A percentile compares a stretch with the other conserved stretches of the same genome.
These are phyloP conservation scores for Malus orientalis DNA, from an alignment of 306 rosid genomes.

Conservation along the genomic window DNA sequence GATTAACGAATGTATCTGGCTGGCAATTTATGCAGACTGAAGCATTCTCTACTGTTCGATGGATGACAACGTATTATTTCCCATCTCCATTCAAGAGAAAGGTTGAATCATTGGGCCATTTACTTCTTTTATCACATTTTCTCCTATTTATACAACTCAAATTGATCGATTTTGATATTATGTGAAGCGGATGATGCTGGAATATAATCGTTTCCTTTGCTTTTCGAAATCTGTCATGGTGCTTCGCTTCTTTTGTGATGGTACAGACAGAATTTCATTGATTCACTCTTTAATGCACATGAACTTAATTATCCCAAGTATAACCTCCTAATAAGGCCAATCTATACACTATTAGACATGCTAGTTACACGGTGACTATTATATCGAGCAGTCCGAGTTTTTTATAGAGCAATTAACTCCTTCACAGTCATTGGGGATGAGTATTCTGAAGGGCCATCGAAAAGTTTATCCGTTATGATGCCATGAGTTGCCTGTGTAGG, in stretches of 20 bases:
- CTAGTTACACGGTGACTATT: neutral
- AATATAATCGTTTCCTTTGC: neutral
- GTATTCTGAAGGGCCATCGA: slow-evolving; percentile 40
- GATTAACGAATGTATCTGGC: neutral
- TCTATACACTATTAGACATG: neutral
- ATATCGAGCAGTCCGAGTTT: neutral
- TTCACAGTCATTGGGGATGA: slow-evolving; percentile 42
- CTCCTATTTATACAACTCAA: neutral
- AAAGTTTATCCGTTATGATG: slow-evolving; percentile 34
- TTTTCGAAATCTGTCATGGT: neutral
- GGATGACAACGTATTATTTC: neutral
- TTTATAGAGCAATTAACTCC: slow-evolving; percentile 44
- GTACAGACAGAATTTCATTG: neutral
- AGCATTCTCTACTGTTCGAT: neutral
- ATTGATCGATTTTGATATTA: neutral
- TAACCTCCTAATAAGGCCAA: neutral
- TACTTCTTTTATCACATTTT: neutral
- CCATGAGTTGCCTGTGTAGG: slow-evolving; percentile 54
- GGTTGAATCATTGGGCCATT: neutral
- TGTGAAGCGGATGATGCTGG: neutral
- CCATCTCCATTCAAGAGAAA: neutral
- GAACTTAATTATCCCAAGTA: neutral
- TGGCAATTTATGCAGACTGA: neutral
- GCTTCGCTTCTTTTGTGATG: neutral
- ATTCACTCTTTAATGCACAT: neutral